A percentile compares a stretch with the other conserved stretches of the same genome.
Evolutionary conservation across 176 grass and related monocot genomes (phyloP).

Genomic region (Rhipidocladum racemiflorum): DNA sequence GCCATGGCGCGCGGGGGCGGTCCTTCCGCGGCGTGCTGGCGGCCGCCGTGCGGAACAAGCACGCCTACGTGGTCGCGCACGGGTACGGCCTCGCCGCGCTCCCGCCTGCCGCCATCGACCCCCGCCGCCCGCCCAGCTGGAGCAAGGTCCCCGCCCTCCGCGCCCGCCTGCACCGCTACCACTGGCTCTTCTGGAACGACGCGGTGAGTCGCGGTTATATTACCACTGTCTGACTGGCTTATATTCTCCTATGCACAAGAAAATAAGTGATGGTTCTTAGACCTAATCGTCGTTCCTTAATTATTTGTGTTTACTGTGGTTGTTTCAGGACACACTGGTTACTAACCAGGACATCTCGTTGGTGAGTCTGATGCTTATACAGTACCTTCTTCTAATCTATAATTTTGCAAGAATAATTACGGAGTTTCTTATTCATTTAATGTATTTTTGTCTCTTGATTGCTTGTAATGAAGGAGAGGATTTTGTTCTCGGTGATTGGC

Average conservation of each 20-base stretch:
- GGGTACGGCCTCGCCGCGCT: slow-evolving; percentile 55
- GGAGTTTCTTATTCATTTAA: not conserved
- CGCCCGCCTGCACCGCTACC: slow-evolving; percentile 42
- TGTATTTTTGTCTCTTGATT: not conserved
- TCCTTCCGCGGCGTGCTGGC: slow-evolving; percentile 63
- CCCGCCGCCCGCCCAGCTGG: slow-evolving; percentile 68
- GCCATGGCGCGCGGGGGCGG: slow-evolving; percentile 9
- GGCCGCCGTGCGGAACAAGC: slow-evolving; percentile 55
- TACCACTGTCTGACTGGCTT: not conserved
- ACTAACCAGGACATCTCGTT: slow-evolving; percentile 56
- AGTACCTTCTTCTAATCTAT: not conserved
- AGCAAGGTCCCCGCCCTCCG: slow-evolving; percentile 80
- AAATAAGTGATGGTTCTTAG: not conserved
- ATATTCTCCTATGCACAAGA: not conserved
- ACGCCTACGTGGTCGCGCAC: slow-evolving; percentile 43
- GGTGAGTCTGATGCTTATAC: slow-evolving; percentile 37
- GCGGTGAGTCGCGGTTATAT: slow-evolving; percentile 36
- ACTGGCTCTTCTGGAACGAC: slow-evolving; percentile 98
- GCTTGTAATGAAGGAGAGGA: slow-evolving; percentile 50
- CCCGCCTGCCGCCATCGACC: slow-evolving; percentile 43
- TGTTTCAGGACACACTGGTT: slow-evolving; percentile 73
- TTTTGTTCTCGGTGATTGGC: slow-evolving; percentile 59
- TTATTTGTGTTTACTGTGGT: not conserved
- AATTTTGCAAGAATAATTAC: not conserved
- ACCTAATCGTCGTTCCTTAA: not conserved